These are phyloP conservation scores for Carnegiea gigantea DNA, from an alignment of 179 eudicot species.

Conservation along the genomic window DNA sequence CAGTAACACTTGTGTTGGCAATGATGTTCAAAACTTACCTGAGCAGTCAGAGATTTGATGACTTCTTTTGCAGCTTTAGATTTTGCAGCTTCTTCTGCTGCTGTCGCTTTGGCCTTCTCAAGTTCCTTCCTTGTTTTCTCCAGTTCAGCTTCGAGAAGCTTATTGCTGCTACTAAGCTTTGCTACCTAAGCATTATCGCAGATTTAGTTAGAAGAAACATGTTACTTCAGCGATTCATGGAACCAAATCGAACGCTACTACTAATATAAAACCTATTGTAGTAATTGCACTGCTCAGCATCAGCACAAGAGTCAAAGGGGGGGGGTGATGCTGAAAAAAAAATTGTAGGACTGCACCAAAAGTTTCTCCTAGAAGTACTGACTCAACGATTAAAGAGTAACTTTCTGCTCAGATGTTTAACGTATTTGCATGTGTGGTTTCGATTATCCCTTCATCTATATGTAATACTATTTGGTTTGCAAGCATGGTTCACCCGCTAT, in stretches of 20 bases:
- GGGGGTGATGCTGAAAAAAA: no score
- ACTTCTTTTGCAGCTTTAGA: constrained; percentile 86
- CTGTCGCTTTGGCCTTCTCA: constrained; percentile 58
- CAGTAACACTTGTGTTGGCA: no score
- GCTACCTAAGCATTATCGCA: constrained; percentile 48
- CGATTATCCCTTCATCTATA: no score
- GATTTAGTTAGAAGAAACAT: constrained; percentile 3
- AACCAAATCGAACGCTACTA: background rate
- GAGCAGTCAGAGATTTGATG: constrained; percentile 73
- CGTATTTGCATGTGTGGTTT: no score
- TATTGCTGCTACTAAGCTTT: constrained; percentile 51
- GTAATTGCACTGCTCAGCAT: no score
- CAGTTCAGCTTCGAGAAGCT: constrained; percentile 69
- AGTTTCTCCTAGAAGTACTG: no score
- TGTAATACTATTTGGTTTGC: no score
- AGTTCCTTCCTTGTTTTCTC: constrained; percentile 59
- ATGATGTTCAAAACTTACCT: constrained; percentile 45
- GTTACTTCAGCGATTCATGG: background rate
- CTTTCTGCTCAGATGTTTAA: no score
- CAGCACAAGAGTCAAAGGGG: no score
- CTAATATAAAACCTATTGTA: background rate
- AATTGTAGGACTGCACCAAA: no score
- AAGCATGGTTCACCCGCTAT: no score
- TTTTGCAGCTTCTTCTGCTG: constrained; percentile 85
- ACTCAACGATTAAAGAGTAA: no score